A percentile compares a stretch with the other conserved stretches of the same genome.
Evolutionary conservation across 1,284 basidiomycete genomes (phyloP).

Genomic region (Tremellales sp.): DNA sequence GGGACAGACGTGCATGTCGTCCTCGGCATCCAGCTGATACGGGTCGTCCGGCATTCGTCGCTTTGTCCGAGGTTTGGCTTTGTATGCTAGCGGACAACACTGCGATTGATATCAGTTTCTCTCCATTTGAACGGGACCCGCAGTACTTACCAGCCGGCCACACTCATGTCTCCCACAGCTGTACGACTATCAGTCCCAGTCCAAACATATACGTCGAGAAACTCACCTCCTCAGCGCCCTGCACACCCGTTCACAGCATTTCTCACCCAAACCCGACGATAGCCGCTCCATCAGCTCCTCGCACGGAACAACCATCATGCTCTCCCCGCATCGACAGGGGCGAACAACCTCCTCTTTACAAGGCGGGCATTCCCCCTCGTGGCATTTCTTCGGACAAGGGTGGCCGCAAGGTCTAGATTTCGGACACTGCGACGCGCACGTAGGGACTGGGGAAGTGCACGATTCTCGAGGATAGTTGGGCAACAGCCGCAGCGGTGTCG

Average conservation of each 20-base stretch:
- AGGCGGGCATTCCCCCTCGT: conserved; percentile 61
- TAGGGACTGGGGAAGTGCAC: conserved; percentile 74
- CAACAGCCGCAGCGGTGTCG: conserved; percentile 54
- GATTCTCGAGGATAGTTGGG: conserved; percentile 52
- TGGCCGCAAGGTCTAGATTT: conserved; percentile 66
- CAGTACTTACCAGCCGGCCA: conserved; percentile 54
- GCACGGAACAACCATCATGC: conserved; percentile 55
- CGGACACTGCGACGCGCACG: conserved; percentile 65
- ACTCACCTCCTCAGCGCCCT: conserved; percentile 57
- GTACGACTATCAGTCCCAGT: conserved; percentile 1
- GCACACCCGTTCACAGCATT: conserved; percentile 75
- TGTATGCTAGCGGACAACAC: conserved; percentile 79
- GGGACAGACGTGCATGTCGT: conserved; percentile 69
- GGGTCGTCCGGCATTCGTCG: conserved; percentile 32
- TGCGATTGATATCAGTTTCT: conserved; percentile 4
- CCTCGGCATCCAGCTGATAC: conserved; percentile 15
- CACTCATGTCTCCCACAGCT: conserved; percentile 78
- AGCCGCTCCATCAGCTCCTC: conserved; percentile 44
- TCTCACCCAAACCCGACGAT: conserved; percentile 52
- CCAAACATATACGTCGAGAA: neutral
- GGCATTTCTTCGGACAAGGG: conserved; percentile 59
- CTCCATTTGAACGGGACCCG: no score
- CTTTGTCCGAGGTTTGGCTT: conserved; percentile 60
- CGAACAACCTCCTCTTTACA: conserved; percentile 64
- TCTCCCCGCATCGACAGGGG: conserved; percentile 75